A percentile compares a stretch with the other conserved stretches of the same genome.
phyloP scores from a whole-genome alignment of 2,329 filamentous ascomycete genomes.

The Epichloe typhina region DNA sequence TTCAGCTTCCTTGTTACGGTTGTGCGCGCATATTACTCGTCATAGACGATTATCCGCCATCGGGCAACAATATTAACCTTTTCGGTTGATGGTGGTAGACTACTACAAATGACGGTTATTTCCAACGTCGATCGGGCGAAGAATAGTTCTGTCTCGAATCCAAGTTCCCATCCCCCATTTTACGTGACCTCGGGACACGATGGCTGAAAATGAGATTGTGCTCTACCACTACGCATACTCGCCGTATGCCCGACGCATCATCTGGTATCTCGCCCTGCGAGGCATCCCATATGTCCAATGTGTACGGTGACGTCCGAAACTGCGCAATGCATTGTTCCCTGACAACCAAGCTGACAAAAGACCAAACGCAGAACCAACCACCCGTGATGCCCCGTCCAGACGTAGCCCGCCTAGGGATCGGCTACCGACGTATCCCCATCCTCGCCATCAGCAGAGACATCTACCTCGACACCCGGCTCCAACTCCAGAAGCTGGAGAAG shows the following conservation, averaged over 20 bases:
- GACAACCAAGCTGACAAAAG: too few species aligned
- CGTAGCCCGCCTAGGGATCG: conserved; percentile 44
- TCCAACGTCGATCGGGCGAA: background rate
- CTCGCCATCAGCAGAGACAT: conserved; percentile 53
- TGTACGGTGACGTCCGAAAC: conserved; percentile 23
- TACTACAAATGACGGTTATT: background rate
- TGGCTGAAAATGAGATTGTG: conserved; percentile 27
- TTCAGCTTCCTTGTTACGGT: too few species aligned
- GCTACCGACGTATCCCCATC: conserved; percentile 57
- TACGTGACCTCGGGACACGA: conserved; percentile 1
- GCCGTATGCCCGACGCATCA: conserved; percentile 48
- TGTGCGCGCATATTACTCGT: too few species aligned
- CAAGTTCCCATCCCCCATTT: background rate
- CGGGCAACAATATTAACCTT: too few species aligned
- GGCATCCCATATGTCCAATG: conserved; percentile 55
- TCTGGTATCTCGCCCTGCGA: conserved; percentile 56
- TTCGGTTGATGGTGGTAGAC: background rate
- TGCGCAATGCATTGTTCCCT: too few species aligned
- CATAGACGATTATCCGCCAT: too few species aligned
- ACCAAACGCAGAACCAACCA: conserved; percentile 43
- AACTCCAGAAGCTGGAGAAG: conserved; percentile 49
- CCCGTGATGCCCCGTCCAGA: conserved; percentile 53
- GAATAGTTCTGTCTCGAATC: too few species aligned
- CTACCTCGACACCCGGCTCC: conserved; percentile 58
- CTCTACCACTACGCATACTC: conserved; percentile 55